Percentiles rank a stretch among this genome's conserved stretches.
Conservation (phyloP, 805 yeast species). For the Candida suzukii region DNA sequence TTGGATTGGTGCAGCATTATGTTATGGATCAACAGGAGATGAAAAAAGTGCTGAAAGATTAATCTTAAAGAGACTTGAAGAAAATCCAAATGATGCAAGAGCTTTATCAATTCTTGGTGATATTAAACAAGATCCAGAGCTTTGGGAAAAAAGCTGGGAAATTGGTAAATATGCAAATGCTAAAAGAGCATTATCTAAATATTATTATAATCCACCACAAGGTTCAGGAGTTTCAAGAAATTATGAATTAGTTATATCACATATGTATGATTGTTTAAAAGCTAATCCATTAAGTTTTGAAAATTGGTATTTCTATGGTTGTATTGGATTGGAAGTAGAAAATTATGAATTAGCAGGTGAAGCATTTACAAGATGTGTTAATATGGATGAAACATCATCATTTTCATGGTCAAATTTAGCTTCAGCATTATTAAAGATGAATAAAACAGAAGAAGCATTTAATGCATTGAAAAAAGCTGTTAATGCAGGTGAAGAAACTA, state of each 20-base stretch:
- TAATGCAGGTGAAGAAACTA: conserved; percentile 53
- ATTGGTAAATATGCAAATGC: conserved; percentile 79
- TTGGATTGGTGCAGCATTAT: conserved; percentile 80
- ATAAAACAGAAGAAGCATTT: conserved; percentile 71
- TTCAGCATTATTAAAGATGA: conserved; percentile 60
- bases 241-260: conserved; percentile 46
- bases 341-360: conserved; percentile 77
- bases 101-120: conserved; percentile 84
- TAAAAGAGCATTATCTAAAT: conserved; percentile 73
- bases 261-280: conserved; percentile 67
- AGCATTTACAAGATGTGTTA: conserved; percentile 86
- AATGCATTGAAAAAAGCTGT: conserved; percentile 80
- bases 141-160: conserved; percentile 87
- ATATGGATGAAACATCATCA: conserved; percentile 73
- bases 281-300: conserved; percentile 69
- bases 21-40: conserved; percentile 81
- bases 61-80: conserved; percentile 43
- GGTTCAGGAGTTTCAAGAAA: conserved; percentile 45
- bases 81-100: conserved; percentile 70
- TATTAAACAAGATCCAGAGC: conserved; percentile 61
- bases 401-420: conserved; percentile 91
- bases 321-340: conserved; percentile 70
- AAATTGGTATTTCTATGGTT: conserved; percentile 91
- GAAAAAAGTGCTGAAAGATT: conserved; percentile 58
- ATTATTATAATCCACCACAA: conserved; percentile 59